A percentile compares a stretch with the other conserved stretches of the same genome.
These are phyloP conservation scores for Jackrogersella multiformis DNA, from an alignment of 495 filamentous ascomycete genomes.

Conservation along the genomic window DNA sequence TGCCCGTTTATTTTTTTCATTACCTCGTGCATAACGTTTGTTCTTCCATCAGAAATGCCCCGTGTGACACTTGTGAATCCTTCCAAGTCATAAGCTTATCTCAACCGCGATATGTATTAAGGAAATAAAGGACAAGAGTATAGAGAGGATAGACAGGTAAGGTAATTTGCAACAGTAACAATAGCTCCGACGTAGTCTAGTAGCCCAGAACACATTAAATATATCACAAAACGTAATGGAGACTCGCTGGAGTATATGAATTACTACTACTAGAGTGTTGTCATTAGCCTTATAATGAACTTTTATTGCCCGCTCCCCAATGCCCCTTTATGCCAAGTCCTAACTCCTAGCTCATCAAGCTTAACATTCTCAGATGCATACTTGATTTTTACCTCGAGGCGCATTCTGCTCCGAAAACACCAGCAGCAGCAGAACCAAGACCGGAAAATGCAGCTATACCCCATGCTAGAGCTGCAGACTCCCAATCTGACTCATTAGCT, in stretches of 20 bases:
- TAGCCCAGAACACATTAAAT: neutral
- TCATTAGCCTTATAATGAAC: neutral
- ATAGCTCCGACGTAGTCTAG: too few relatives aligned
- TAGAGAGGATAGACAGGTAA: too few relatives aligned
- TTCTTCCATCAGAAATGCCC: too few relatives aligned
- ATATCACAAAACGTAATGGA: neutral
- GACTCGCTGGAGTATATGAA: neutral
- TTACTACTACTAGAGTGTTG: neutral
- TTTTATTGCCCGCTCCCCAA: neutral
- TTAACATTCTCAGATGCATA: neutral
- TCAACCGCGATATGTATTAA: too few relatives aligned
- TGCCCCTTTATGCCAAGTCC: neutral
- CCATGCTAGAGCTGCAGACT: constrained; percentile 57
- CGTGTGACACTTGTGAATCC: too few relatives aligned
- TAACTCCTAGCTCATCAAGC: neutral
- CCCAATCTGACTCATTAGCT: constrained; percentile 55
- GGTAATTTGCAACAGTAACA: too few relatives aligned
- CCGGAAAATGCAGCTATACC: constrained; percentile 53
- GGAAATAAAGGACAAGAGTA: too few relatives aligned
- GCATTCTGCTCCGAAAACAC: constrained; percentile 57
- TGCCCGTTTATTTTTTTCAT: too few relatives aligned
- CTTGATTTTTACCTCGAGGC: constrained; percentile 46
- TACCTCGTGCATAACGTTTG: too few relatives aligned
- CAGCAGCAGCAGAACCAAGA: constrained; percentile 51
- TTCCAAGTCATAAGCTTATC: too few relatives aligned